These are phyloP conservation scores for Persicaria maculosa DNA, from an alignment of 148 eudicot species.

Conservation along the genomic window DNA sequence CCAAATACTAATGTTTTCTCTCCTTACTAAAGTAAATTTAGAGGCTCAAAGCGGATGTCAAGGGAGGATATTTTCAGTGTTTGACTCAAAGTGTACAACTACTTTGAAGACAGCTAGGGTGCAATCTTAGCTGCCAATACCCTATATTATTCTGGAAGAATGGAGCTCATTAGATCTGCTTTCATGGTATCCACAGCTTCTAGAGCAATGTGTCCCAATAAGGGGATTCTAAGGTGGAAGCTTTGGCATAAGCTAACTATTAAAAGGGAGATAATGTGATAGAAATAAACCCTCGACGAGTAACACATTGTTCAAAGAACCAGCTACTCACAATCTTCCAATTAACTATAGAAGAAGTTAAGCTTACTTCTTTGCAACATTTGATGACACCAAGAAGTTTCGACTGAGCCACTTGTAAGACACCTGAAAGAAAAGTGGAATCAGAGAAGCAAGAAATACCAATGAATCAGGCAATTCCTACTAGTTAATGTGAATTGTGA, in stretches of 20 bases:
- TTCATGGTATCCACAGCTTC: neutral
- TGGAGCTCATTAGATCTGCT: neutral
- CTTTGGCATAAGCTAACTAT: neutral
- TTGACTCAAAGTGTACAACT: neutral
- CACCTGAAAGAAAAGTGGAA: slow-evolving; percentile 37
- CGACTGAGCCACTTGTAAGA: slow-evolving; percentile 99
- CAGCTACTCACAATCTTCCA: neutral
- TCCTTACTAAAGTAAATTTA: neutral
- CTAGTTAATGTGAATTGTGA: neutral
- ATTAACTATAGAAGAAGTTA: neutral
- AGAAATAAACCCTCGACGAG: too few relatives aligned
- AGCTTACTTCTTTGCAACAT: slow-evolving; percentile 71
- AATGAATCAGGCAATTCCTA: neutral
- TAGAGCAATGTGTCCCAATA: neutral
- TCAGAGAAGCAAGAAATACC: neutral
- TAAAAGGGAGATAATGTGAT: neutral
- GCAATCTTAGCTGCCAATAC: neutral
- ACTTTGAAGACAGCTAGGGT: neutral
- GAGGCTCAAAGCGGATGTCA: neutral
- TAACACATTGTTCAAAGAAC: neutral
- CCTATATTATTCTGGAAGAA: neutral
- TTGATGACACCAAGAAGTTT: slow-evolving; percentile 77
- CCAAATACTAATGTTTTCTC: neutral
- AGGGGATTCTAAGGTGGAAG: neutral
- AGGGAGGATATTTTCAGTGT: neutral